Conservation (phyloP, 805 yeast genomes). For the Barnettozyma sp. region DNA sequence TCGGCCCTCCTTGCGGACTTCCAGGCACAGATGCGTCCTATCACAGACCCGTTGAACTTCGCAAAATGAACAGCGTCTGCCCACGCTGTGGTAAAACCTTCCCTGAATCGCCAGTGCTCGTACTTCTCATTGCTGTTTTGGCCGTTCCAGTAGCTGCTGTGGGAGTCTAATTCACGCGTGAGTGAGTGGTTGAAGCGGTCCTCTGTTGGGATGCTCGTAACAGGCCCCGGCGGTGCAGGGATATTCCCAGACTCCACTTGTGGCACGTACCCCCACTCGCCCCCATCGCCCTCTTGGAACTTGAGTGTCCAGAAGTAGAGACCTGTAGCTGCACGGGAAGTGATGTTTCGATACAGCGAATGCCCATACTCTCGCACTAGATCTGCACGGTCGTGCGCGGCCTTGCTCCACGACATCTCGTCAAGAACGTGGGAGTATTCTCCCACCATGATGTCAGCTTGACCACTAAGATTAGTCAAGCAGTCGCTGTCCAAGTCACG, state of each 20-base stretch:
- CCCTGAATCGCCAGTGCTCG: constrained; percentile 77
- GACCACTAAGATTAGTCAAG: constrained; percentile 40
- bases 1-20: constrained; percentile 51
- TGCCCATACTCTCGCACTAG: constrained; percentile 59
- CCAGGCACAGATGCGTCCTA: constrained; percentile 77
- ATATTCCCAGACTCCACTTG: constrained; percentile 62
- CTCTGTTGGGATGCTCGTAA: constrained; percentile 17
- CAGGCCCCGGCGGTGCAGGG: no score
- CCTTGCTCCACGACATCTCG: constrained; percentile 61
- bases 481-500: constrained; percentile 45
- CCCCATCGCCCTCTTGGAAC: constrained; percentile 84
- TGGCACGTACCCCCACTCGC: constrained; percentile 91
- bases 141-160: constrained; percentile 61
- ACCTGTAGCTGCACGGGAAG: constrained; percentile 56
- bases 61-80: constrained; percentile 65
- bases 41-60: constrained; percentile 54
- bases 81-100: constrained; percentile 76
- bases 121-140: constrained; percentile 51
- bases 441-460: constrained; percentile 74
- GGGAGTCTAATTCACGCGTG: constrained; percentile 36
- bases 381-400: constrained; percentile 40
- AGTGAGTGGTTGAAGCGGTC: constrained; percentile 41
- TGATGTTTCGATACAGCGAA: constrained; percentile 42
- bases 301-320: constrained; percentile 87
- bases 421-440: constrained; percentile 89